These are phyloP conservation scores for Chaetomium globosum DNA, from an alignment of 2,329 filamentous ascomycete species.

Conservation along the genomic window DNA sequence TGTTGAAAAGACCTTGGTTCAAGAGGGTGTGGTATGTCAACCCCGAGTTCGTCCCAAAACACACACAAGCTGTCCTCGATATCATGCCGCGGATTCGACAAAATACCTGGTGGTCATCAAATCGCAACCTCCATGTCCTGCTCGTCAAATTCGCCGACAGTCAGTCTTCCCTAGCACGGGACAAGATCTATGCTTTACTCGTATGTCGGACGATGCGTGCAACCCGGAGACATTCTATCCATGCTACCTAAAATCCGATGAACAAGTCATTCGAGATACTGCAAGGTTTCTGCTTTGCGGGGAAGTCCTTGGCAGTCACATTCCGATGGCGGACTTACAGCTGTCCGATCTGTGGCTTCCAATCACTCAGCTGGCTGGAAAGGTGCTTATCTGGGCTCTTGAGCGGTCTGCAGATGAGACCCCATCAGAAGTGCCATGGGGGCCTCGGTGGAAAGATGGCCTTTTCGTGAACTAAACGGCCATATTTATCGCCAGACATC, in stretches of 20 bases:
- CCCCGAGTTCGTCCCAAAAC: neutral
- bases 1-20: conserved; percentile 20
- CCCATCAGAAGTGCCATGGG: too few species aligned
- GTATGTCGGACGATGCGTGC: conserved; percentile 6
- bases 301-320: neutral
- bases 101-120: conserved; percentile 7
- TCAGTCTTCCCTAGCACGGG: neutral
- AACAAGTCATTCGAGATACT: neutral
- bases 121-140: neutral
- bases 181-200: conserved; percentile 16
- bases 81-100: conserved; percentile 23
- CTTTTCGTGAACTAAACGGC: neutral
- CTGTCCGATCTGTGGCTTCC: neutral
- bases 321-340: neutral
- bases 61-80: conserved; percentile 22
- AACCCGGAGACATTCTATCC: conserved; percentile 8
- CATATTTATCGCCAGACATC: neutral
- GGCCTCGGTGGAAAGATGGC: too few species aligned
- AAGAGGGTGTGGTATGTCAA: conserved; percentile 16
- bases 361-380: neutral
- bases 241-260: neutral
- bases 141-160: neutral
- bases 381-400: neutral
- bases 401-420: too few species aligned
- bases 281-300: neutral